Conservation (phyloP, 805 yeast genomes). For the Myxozyma mucilagina region DNA sequence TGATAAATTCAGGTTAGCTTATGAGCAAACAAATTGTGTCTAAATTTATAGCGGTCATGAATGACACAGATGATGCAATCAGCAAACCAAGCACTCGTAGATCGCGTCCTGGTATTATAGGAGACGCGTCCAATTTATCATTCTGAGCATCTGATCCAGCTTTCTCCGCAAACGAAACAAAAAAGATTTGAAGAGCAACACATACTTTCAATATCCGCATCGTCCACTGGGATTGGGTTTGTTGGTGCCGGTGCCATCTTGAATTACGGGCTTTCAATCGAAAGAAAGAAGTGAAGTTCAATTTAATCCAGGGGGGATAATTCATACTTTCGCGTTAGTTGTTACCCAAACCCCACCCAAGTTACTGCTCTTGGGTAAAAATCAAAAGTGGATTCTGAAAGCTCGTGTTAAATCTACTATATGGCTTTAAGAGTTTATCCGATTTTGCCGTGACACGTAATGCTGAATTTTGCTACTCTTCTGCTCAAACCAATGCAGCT, state of each 20-base stretch:
- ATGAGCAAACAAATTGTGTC: background rate
- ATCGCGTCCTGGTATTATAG: background rate
- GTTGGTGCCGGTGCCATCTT: constrained; percentile 29
- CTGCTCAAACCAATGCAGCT: background rate
- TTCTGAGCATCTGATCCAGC: background rate
- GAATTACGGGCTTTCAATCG: too few relatives aligned
- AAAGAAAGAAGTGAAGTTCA: too few relatives aligned
- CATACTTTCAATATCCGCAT: constrained; percentile 26
- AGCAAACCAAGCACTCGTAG: too few relatives aligned
- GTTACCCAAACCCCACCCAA: too few relatives aligned
- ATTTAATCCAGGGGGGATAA: too few relatives aligned
- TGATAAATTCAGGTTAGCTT: background rate
- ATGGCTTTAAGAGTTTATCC: background rate
- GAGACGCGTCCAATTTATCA: background rate
- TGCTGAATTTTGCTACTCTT: background rate
- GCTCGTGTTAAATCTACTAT: background rate
- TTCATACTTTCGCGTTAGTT: too few relatives aligned
- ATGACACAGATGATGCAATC: background rate
- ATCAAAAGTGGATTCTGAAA: too few relatives aligned
- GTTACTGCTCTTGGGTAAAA: too few relatives aligned
- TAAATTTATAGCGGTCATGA: background rate
- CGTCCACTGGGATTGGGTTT: constrained; percentile 9
- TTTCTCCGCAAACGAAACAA: background rate
- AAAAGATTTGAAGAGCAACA: background rate
- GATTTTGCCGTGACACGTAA: background rate